phyloP scores from a whole-genome alignment of 1,284 basidiomycete genomes.

The Marasmius fiardii region DNA sequence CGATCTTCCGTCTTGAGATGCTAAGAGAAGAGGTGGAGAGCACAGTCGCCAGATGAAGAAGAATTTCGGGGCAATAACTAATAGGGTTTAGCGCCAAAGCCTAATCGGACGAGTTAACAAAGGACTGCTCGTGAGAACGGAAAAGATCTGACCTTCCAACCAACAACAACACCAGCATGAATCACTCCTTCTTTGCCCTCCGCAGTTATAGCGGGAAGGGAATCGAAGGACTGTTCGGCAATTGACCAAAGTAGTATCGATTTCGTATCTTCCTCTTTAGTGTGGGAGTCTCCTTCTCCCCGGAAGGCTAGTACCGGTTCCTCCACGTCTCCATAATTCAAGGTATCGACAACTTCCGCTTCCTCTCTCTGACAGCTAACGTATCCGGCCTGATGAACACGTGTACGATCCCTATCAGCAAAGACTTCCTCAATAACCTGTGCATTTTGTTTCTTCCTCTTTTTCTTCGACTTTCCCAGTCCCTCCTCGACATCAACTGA shows the following conservation, averaged over 20 bases:
- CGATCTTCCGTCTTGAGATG: not conserved
- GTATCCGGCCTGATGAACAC: not conserved
- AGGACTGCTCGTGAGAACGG: not conserved
- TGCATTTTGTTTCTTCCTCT: slow-evolving; percentile 17
- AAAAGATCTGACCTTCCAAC: slow-evolving; percentile 1
- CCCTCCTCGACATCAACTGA: slow-evolving; percentile 64
- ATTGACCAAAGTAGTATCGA: not conserved
- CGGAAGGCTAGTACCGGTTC: not conserved
- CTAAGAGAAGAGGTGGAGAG: not conserved
- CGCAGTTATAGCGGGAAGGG: not conserved
- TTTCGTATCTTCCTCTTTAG: not conserved
- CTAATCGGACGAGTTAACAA: not conserved
- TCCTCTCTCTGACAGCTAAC: not conserved
- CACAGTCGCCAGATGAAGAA: slow-evolving; percentile 4
- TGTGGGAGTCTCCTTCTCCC: not conserved
- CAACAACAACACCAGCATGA: not conserved
- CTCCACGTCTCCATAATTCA: slow-evolving; percentile 20
- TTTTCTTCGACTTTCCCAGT: slow-evolving; percentile 25
- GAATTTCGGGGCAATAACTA: slow-evolving; percentile 5
- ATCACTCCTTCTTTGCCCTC: not conserved
- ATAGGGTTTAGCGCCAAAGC: slow-evolving; percentile 6
- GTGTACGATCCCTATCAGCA: too few relatives aligned
- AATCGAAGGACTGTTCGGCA: not conserved
- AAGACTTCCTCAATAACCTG: too few relatives aligned
- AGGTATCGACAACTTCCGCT: slow-evolving; percentile 12